Percentiles rank a stretch among this genome's conserved stretches.
Evolutionary conservation across 345 rosid genomes (phyloP).

Genomic region (Rhodamnia rubescens): DNA sequence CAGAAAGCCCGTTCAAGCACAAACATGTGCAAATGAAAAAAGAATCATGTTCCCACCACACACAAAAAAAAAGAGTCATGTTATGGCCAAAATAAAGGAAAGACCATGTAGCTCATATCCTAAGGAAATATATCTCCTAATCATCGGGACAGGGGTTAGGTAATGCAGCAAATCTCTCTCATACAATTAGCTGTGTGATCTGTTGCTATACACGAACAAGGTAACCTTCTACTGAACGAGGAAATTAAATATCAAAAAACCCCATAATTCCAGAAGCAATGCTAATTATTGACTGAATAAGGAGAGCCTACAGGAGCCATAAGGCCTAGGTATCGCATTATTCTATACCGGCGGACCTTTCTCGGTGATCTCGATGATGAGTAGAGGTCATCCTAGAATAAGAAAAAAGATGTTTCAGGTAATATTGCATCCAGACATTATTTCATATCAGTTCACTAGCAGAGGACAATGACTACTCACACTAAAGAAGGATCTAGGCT

Average conservation of each 20-base stretch:
- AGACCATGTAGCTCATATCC: not conserved
- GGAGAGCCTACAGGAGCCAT: constrained; percentile 22
- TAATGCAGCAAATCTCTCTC: not conserved
- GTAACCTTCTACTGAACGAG: not conserved
- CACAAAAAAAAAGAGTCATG: not conserved
- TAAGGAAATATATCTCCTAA: not conserved
- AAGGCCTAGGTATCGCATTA: constrained; percentile 28
- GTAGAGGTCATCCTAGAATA: constrained; percentile 12
- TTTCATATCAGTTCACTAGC: not conserved
- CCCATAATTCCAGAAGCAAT: not conserved
- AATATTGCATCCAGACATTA: not conserved
- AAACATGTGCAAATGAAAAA: not conserved
- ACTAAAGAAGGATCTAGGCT: constrained; percentile 3
- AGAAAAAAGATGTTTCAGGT: not conserved
- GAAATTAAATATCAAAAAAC: not conserved
- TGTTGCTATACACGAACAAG: not conserved
- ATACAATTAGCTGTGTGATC: not conserved
- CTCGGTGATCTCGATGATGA: constrained; percentile 2
- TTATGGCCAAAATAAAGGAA: not conserved
- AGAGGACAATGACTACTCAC: constrained; percentile 3
- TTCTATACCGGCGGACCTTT: constrained; percentile 17
- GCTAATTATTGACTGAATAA: constrained; percentile 3
- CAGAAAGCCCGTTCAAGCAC: not conserved
- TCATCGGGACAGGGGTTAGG: not conserved
- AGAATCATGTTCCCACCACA: not conserved